A percentile compares a stretch with the other conserved stretches of the same genome.
These are phyloP conservation scores for Cinnamomum micranthum DNA, from an alignment of 164 flowering plant species.

Conservation along the genomic window DNA sequence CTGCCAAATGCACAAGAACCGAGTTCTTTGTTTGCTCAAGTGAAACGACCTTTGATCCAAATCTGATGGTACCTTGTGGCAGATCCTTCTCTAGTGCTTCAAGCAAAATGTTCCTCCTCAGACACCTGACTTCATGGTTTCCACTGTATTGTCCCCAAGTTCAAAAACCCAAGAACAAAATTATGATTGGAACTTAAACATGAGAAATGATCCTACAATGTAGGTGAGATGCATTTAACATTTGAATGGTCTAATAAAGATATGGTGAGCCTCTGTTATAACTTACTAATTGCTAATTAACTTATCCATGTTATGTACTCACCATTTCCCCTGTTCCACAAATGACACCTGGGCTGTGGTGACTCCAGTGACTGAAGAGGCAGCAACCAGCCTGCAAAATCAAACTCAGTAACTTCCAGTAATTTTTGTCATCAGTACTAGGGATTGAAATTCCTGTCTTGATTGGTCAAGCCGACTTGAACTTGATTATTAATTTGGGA, in stretches of 20 bases:
- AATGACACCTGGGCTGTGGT: constrained; percentile 12
- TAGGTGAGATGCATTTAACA: too few species aligned
- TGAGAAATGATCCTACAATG: neutral
- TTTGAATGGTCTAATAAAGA: neutral
- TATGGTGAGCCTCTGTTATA: neutral
- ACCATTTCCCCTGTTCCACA: constrained; percentile 20
- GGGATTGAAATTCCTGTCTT: too few species aligned
- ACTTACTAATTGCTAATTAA: too few species aligned
- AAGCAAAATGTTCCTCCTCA: constrained; percentile 43
- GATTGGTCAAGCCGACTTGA: too few species aligned
- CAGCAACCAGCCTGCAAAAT: constrained; percentile 6
- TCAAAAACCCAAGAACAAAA: neutral
- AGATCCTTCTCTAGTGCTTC: constrained; percentile 55
- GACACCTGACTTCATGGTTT: constrained; percentile 41
- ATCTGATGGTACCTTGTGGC: constrained; percentile 62
- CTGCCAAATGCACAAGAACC: constrained; percentile 57
- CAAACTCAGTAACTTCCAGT: neutral
- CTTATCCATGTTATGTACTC: constrained; percentile 1
- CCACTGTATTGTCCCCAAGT: constrained; percentile 26
- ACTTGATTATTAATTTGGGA: neutral
- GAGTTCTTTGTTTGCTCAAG: constrained; percentile 41
- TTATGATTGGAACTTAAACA: neutral
- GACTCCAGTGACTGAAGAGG: constrained; percentile 22
- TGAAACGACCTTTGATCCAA: constrained; percentile 56
- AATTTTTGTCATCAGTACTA: too few species aligned